Conservation (phyloP, 164 flowering plant genomes). For the Protea cynaroides region DNA sequence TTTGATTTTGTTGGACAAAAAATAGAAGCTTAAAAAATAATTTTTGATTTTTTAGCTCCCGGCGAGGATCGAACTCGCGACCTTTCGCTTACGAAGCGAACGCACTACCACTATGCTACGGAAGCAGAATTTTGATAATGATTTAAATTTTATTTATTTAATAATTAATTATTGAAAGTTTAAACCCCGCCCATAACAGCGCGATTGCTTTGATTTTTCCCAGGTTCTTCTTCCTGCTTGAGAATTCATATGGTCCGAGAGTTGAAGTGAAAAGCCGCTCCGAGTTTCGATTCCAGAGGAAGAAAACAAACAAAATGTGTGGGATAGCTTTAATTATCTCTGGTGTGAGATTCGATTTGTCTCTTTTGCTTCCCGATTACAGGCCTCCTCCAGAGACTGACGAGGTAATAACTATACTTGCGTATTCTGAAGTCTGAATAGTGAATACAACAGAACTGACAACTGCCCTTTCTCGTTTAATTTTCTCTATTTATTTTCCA, state of each 20-base stretch:
- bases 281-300: neutral
- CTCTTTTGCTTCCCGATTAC: conserved; percentile 20
- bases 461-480: too few species aligned
- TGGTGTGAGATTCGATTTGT: conserved; percentile 45
- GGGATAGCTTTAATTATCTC: conserved; percentile 69
- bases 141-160: too few species aligned
- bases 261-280: neutral
- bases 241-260: too few species aligned
- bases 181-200: too few species aligned
- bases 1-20: too few species aligned
- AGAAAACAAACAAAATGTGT: conserved; percentile 45
- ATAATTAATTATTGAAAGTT: too few species aligned
- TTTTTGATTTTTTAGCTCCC: conserved; percentile 47
- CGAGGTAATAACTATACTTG: conserved; percentile 18
- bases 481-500: too few species aligned
- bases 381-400: conserved; percentile 13
- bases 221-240: too few species aligned
- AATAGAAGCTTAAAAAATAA: too few species aligned
- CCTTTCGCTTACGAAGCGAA: conserved; percentile 99
- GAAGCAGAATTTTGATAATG: conserved; percentile 34
- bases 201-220: too few species aligned
- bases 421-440: too few species aligned
- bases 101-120: conserved; percentile 99
- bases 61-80: conserved; percentile 99
- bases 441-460: too few species aligned